Conservation (phyloP, 2,329 filamentous ascomycete genomes). For the Colletotrichum zoysiae region DNA sequence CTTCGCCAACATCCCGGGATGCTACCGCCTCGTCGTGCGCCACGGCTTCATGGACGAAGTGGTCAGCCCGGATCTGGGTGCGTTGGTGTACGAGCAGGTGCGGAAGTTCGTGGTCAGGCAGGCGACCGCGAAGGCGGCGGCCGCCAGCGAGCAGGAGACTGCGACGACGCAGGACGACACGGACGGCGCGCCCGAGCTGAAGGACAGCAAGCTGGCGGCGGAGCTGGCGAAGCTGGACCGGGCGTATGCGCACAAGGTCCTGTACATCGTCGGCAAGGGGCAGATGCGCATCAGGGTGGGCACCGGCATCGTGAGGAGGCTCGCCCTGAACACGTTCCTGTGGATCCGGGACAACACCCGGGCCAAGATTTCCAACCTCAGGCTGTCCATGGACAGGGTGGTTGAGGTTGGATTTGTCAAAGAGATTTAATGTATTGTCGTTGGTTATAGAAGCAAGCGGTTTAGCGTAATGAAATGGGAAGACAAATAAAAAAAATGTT, state of each 20-base stretch:
- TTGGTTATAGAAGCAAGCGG: background rate
- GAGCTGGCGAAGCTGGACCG: constrained; percentile 60
- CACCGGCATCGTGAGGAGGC: constrained; percentile 57
- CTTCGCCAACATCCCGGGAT: constrained; percentile 65
- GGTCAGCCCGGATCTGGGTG: constrained; percentile 72
- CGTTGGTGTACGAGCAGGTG: constrained; percentile 68
- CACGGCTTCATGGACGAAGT: constrained; percentile 82
- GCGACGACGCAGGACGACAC: constrained; percentile 26
- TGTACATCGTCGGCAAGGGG: constrained; percentile 73
- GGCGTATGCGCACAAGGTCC: constrained; percentile 61
- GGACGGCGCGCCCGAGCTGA: constrained; percentile 43
- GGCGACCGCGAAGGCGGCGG: constrained; percentile 45
- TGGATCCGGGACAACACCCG: constrained; percentile 76
- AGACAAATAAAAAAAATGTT: background rate
- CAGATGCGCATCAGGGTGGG: constrained; percentile 64
- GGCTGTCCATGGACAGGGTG: constrained; percentile 69
- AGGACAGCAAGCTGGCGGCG: constrained; percentile 45
- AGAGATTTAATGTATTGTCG: constrained; percentile 61
- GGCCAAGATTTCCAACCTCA: constrained; percentile 74
- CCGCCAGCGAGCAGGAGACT: constrained; percentile 37
- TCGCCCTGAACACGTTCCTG: constrained; percentile 68
- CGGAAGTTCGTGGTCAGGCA: constrained; percentile 62
- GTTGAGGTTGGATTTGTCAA: constrained; percentile 79
- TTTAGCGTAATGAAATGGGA: background rate
- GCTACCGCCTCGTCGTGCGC: constrained; percentile 76